Conservation (phyloP, 1,139 yeast genomes). For the Pichia sp. region DNA sequence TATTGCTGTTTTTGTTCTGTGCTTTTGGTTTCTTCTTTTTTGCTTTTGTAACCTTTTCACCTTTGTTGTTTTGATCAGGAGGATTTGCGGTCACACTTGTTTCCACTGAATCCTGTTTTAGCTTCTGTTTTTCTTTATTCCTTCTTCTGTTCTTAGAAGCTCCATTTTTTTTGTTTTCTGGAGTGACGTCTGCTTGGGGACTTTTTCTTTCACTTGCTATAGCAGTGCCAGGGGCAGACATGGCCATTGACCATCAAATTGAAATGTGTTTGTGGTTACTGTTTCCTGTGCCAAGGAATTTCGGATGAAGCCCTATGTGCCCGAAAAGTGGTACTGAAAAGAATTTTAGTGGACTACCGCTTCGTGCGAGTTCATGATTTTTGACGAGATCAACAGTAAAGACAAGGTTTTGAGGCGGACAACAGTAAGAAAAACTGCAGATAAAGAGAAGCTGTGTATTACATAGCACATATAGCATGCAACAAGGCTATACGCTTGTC, state of each 20-base stretch:
- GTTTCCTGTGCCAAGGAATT: neutral
- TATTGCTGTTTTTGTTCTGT: neutral
- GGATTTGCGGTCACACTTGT: neutral
- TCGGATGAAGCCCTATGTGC: neutral
- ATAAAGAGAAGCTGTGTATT: neutral
- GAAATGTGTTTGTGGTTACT: neutral
- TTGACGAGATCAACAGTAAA: no score
- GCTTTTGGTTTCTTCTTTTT: neutral
- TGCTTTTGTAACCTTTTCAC: neutral
- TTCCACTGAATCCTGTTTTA: neutral
- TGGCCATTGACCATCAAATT: neutral
- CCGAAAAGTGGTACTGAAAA: neutral
- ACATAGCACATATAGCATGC: neutral
- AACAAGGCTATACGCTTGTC: slow-evolving; percentile 5
- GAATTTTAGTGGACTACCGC: neutral
- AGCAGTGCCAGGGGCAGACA: neutral
- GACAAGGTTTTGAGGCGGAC: no score
- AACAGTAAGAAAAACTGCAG: no score
- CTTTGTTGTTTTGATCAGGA: neutral
- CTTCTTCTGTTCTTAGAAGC: neutral
- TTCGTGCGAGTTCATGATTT: neutral
- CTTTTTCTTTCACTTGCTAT: neutral
- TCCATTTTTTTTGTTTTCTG: neutral
- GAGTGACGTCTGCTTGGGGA: neutral
- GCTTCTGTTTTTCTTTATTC: neutral